phyloP scores from a whole-genome alignment of 805 yeast genomes.

The Blastobotrys attinorum region DNA sequence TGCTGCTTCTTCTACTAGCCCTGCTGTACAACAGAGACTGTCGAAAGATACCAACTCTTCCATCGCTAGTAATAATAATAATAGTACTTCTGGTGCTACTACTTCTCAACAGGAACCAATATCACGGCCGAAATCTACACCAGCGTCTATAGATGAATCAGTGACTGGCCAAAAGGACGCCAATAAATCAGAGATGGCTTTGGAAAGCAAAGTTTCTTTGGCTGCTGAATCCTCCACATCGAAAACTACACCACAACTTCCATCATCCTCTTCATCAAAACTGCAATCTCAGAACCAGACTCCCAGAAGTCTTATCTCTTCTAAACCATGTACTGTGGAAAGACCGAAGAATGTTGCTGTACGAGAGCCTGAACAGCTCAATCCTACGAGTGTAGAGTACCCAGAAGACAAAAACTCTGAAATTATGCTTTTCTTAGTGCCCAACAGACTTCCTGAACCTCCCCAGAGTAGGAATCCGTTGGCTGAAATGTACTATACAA shows the following conservation, averaged over 20 bases:
- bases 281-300: neutral
- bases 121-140: neutral
- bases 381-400: constrained; percentile 7
- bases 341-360: neutral
- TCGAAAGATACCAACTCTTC: neutral
- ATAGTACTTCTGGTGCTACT: too few relatives aligned
- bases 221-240: neutral
- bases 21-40: too few relatives aligned
- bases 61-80: neutral
- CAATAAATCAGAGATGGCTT: neutral
- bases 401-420: constrained; percentile 14
- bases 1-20: neutral
- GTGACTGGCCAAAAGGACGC: too few relatives aligned
- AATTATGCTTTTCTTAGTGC: constrained; percentile 24
- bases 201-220: neutral
- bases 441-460: constrained; percentile 30
- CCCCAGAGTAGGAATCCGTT: constrained; percentile 38
- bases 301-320: too few relatives aligned
- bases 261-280: neutral
- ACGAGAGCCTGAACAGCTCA: constrained; percentile 1
- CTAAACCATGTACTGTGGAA: neutral
- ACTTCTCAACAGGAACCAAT: neutral
- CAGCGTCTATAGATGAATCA: neutral
- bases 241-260: too few relatives aligned
- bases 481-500: constrained; percentile 77